These are phyloP conservation scores for Rhizophagus prolifer DNA, from an alignment of 192 early-diverging fungal genomes.

Conservation along the genomic window DNA sequence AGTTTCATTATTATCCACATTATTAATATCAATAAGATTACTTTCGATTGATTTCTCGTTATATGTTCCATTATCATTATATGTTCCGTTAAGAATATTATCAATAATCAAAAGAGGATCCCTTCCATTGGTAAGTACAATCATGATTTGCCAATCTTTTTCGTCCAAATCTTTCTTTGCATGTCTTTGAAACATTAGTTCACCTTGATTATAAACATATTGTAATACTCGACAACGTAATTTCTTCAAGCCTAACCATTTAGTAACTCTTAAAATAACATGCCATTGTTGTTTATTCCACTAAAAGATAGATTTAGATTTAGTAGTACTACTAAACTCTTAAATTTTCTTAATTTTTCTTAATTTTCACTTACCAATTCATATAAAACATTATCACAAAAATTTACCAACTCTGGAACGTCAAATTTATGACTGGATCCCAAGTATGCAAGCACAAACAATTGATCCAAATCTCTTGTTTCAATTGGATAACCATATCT, in stretches of 20 bases:
- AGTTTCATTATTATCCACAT: no score
- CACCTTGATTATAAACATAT: constrained; percentile 8
- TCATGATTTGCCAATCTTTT: neutral
- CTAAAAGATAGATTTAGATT: neutral
- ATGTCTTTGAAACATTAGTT: neutral
- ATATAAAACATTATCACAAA: constrained; percentile 10
- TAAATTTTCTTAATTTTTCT: no score
- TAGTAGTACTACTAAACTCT: neutral
- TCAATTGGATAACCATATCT: neutral
- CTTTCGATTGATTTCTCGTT: neutral
- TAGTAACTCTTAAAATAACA: neutral
- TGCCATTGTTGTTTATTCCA: neutral
- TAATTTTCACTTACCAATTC: neutral
- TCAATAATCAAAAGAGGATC: neutral
- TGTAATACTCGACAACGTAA: constrained; percentile 2
- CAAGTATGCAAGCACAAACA: constrained; percentile 3
- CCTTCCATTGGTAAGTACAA: neutral
- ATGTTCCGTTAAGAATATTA: neutral
- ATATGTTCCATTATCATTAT: neutral
- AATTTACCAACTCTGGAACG: constrained; percentile 5
- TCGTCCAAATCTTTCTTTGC: constrained; percentile 4
- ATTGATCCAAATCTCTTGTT: neutral
- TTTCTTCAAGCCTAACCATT: constrained; percentile 10
- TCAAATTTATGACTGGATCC: constrained; percentile 5
- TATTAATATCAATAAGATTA: no score